Base-by-base conservation (phyloP, 805 yeast genomes). In the Wickerhamiella bombiphila region DNA sequence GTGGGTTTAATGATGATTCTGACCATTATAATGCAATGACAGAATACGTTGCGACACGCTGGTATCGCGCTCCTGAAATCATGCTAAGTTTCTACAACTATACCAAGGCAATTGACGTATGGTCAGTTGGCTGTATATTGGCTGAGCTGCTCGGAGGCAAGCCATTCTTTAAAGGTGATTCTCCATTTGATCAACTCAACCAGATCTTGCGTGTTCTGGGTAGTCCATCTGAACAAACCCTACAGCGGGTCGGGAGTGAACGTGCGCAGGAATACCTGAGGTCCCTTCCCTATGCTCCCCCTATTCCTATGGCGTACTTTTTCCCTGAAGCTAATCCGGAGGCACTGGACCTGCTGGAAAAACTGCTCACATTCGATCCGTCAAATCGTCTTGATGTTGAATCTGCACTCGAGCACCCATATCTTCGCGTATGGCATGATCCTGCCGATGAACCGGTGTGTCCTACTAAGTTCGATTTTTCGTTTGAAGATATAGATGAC, bases 41-140 rank as follows among this genome's bases (percentile, higher is more conserved):
- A 1, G 97, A 88, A 58, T 91, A 91, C 55, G 98, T 91, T 20
- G 97, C 98, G 22, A 91, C 98, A 1, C 70, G 98, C 56, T 91
- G 98, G 98, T 91, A 91, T 59, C 68, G 98, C 48, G 98, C 98
- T 3, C 98, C 98, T 0, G 98, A 91, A 55, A 85, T 91, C 59
- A 88, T 91, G 85, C 66, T 91, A 39, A 78, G 93, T 46, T 83
- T 81, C 63, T 93, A 91, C 57, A 82, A 86, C 42, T 88, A 88
- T 58, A 81, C 97, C 4, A 86, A 83, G 61, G 95, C 98, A 18
- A 88, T 91, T 42, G 98, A 91, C 58, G 70, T 91, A 40, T 91
- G 98, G 98, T 83, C 96, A 0, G 93, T 91, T 16, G 98, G 98
- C 2, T 91, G 98, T 61, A 86, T 91, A 41, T 63, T 91, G 38